phyloP scores from a whole-genome alignment of 306 rosid genomes.

The Prunus dulcis region DNA sequence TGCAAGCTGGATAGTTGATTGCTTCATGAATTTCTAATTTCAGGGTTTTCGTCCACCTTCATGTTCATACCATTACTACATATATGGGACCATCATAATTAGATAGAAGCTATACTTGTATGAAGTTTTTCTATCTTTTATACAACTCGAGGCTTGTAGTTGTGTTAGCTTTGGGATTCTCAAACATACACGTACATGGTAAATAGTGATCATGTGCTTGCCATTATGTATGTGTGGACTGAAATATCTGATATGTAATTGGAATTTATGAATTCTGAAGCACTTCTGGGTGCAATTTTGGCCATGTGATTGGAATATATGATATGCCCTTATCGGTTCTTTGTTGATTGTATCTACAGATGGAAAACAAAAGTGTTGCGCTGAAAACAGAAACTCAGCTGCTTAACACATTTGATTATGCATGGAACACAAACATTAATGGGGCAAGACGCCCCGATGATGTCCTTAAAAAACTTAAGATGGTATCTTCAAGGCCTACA shows the following conservation, averaged over 20 bases:
- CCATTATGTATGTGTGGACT: neutral
- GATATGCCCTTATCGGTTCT: neutral
- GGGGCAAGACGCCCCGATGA: conserved; percentile 61
- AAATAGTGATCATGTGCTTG: neutral
- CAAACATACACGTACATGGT: neutral
- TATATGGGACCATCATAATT: neutral
- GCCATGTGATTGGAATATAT: neutral
- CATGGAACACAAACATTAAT: conserved; percentile 68
- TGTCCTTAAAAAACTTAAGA: conserved; percentile 49
- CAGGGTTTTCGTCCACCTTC: neutral
- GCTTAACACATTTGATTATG: conserved; percentile 76
- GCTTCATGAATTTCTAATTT: neutral
- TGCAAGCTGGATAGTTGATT: neutral
- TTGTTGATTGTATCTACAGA: conserved; percentile 45
- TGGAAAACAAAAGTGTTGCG: conserved; percentile 64
- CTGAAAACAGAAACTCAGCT: conserved; percentile 55
- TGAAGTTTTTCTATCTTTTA: neutral
- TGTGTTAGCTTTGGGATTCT: neutral
- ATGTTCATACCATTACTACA: neutral
- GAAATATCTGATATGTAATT: too few relatives aligned
- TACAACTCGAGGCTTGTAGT: neutral
- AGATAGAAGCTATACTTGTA: neutral
- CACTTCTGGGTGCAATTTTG: neutral
- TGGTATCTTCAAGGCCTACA: conserved; percentile 37
- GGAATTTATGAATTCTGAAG: too few relatives aligned